phyloP scores from a whole-genome alignment of 2,329 filamentous ascomycete genomes.

The Fusarium sp. region DNA sequence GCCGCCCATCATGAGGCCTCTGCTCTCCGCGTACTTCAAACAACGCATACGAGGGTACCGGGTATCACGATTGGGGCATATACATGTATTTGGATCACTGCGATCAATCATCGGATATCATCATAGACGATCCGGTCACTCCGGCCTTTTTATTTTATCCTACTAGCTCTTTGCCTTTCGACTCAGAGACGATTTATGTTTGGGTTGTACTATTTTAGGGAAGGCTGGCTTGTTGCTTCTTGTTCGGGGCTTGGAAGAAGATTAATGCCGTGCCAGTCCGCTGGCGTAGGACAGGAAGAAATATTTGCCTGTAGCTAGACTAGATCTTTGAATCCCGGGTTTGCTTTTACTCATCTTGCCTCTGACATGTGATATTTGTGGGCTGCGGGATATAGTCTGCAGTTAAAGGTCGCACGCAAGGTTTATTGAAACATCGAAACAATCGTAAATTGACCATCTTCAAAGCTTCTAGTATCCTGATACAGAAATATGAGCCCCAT shows the following conservation, averaged over 20 bases:
- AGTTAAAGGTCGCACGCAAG: background rate
- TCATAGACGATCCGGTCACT: conserved; percentile 48
- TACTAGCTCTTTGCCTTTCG: conserved; percentile 37
- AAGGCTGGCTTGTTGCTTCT: conserved; percentile 40
- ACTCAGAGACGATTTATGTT: conserved; percentile 32
- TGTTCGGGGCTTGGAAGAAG: conserved; percentile 25
- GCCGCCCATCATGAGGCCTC: conserved; percentile 33
- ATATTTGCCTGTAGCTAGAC: conserved; percentile 44
- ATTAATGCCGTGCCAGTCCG: conserved; percentile 33
- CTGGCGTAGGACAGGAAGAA: conserved; percentile 38
- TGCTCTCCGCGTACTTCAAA: conserved; percentile 32
- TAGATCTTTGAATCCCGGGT: conserved; percentile 40
- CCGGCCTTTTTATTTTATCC: conserved; percentile 39
- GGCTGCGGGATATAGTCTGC: background rate
- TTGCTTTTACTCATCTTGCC: conserved; percentile 16
- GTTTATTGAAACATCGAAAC: conserved; percentile 1
- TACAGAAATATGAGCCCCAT: conserved; percentile 26
- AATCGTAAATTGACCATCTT: conserved; percentile 3
- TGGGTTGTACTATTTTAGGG: conserved; percentile 48
- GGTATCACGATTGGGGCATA: conserved; percentile 44
- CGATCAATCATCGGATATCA: conserved; percentile 42
- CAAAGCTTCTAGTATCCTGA: conserved; percentile 6
- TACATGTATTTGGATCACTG: conserved; percentile 53
- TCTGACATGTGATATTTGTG: background rate
- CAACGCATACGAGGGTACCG: conserved; percentile 27